Conservation (phyloP, 169 alveolate genomes). For the Toxoplasma gondii region DNA sequence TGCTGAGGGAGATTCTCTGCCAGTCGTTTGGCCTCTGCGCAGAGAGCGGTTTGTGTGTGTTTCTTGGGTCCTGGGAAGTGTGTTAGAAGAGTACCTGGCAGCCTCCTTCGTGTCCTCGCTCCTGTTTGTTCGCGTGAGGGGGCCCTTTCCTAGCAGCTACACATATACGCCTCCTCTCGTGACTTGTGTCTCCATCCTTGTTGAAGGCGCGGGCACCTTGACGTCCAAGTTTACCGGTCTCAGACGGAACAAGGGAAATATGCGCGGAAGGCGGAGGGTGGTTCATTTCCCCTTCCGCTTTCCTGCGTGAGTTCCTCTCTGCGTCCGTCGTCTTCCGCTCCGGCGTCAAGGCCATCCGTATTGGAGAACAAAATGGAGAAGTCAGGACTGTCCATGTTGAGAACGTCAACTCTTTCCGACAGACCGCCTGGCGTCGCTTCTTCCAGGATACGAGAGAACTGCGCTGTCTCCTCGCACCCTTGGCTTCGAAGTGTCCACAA, state of each 20-base stretch:
- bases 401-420: background rate
- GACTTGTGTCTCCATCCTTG: background rate
- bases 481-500: conserved; percentile 13
- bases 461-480: background rate
- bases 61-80: too few species aligned
- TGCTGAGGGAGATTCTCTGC: too few species aligned
- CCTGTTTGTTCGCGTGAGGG: too few species aligned
- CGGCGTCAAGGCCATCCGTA: too few species aligned
- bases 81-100: too few species aligned
- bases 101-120: too few species aligned
- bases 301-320: background rate
- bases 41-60: too few species aligned
- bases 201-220: background rate
- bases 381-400: background rate
- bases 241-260: background rate
- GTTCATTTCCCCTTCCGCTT: background rate
- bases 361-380: background rate
- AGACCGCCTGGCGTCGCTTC: background rate
- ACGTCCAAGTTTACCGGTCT: background rate
- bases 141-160: too few species aligned
- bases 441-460: background rate
- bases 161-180: background rate
- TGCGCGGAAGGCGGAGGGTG: background rate
- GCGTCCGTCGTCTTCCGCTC: background rate
- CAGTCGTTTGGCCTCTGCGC: too few species aligned